Conservation (phyloP, 2,329 filamentous ascomycete genomes). For the Harringtonia lauricola region DNA sequence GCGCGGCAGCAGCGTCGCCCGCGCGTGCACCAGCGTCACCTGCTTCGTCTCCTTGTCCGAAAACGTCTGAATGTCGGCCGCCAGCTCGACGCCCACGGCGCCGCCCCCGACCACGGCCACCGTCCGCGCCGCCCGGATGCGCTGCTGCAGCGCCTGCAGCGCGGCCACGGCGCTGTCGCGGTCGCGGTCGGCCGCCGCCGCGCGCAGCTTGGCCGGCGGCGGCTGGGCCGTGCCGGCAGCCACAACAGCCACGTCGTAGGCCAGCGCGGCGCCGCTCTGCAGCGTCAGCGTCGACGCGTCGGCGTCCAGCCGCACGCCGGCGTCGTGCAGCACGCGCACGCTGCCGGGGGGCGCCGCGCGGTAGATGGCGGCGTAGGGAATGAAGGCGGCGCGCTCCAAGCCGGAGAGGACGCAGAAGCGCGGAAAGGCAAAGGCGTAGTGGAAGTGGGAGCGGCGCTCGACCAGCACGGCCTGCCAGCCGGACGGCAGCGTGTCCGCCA, state of each 20-base stretch:
- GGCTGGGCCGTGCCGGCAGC: slow-evolving; percentile 41
- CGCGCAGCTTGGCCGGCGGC: slow-evolving; percentile 36
- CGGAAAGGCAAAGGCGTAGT: slow-evolving; percentile 50
- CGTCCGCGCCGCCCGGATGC: slow-evolving; percentile 27
- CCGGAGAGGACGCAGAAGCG: slow-evolving; percentile 44
- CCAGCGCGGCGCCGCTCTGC: slow-evolving; percentile 13
- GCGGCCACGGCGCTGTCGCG: slow-evolving; percentile 30
- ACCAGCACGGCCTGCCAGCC: slow-evolving; percentile 42
- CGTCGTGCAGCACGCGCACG: slow-evolving; percentile 29
- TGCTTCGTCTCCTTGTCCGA: slow-evolving; percentile 39
- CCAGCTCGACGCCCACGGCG: slow-evolving; percentile 50
- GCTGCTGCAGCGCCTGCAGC: slow-evolving; percentile 33
- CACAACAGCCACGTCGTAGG: slow-evolving; percentile 44
- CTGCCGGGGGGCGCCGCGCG: slow-evolving; percentile 20
- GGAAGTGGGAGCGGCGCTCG: slow-evolving; percentile 49
- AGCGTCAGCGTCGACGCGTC: neutral
- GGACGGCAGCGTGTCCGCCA: slow-evolving; percentile 36
- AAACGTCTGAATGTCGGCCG: slow-evolving; percentile 40
- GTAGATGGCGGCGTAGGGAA: slow-evolving; percentile 41
- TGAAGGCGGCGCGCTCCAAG: slow-evolving; percentile 48
- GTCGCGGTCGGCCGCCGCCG: slow-evolving; percentile 23
- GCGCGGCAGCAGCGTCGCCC: slow-evolving; percentile 30
- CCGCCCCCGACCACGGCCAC: slow-evolving; percentile 47
- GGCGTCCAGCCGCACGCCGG: neutral
- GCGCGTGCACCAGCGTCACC: slow-evolving; percentile 47